These are phyloP conservation scores for Artemisia annua DNA, from an alignment of 129 eudicot genomes.

Conservation along the genomic window DNA sequence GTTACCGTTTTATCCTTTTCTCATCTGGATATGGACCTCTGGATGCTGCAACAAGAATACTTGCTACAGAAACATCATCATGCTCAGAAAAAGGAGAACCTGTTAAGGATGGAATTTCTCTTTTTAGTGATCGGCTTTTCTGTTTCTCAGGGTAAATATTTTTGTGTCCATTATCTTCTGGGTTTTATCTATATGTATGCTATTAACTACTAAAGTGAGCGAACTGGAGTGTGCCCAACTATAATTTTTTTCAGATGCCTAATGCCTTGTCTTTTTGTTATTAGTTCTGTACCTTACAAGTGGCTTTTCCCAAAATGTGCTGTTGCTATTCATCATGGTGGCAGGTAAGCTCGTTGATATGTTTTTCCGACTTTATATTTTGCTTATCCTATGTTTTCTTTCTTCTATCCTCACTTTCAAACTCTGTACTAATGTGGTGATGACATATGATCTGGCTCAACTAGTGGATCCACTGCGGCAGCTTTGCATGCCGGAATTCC, in stretches of 20 bases:
- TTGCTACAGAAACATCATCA: no score
- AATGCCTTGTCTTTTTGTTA: conserved; percentile 2
- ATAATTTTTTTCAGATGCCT: conserved; percentile 6
- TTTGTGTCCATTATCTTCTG: conserved; percentile 3
- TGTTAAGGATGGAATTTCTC: no score
- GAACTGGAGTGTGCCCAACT: background rate
- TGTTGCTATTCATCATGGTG: no score
- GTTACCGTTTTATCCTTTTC: conserved; percentile 62
- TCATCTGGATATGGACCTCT: conserved; percentile 62
- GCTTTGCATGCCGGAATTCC: conserved; percentile 42
- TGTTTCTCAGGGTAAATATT: conserved; percentile 84
- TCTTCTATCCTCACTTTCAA: background rate
- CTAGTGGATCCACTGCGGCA: conserved; percentile 94
- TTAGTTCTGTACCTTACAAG: conserved; percentile 71
- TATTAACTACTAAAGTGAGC: background rate
- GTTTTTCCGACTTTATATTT: background rate
- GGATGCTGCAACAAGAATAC: no score
- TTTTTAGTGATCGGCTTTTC: conserved; percentile 34
- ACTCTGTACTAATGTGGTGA: conserved; percentile 8
- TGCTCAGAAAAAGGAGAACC: no score
- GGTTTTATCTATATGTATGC: background rate
- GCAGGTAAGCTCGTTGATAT: background rate
- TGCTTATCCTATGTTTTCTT: background rate
- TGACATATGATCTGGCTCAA: conserved; percentile 10
- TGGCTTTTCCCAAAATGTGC: conserved; percentile 42